phyloP scores from a whole-genome alignment of 1,139 yeast species.

The Nadsonia starkeyi-henricii region DNA sequence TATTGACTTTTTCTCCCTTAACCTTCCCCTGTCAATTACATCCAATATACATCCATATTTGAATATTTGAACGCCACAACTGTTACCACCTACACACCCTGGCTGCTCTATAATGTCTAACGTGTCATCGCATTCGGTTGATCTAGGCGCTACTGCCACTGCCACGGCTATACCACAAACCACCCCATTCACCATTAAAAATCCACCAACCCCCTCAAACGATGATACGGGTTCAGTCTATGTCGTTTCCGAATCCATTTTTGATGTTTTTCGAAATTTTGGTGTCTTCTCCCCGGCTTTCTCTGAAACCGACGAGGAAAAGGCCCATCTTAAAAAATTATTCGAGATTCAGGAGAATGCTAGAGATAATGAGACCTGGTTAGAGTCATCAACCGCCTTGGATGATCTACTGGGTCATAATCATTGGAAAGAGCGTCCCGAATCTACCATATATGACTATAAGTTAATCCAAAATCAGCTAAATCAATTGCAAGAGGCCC shows the following conservation, averaged over 20 bases:
- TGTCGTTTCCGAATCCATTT: not conserved
- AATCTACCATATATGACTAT: constrained; percentile 59
- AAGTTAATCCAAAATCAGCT: constrained; percentile 42
- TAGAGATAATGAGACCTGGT: constrained; percentile 59
- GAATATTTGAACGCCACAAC: too few relatives aligned
- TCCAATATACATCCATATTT: too few relatives aligned
- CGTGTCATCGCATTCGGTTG: too few relatives aligned
- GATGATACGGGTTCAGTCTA: too few relatives aligned
- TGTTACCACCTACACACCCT: too few relatives aligned
- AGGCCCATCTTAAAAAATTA: constrained; percentile 6
- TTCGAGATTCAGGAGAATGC: constrained; percentile 20
- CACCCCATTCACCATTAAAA: too few relatives aligned
- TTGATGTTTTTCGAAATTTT: not conserved
- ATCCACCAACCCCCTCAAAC: too few relatives aligned
- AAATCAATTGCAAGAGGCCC: constrained; percentile 45
- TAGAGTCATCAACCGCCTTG: constrained; percentile 41
- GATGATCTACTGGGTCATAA: constrained; percentile 54
- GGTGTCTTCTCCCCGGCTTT: not conserved
- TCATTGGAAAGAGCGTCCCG: constrained; percentile 44
- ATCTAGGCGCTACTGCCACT: too few relatives aligned
- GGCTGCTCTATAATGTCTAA: too few relatives aligned
- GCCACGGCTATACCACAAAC: too few relatives aligned
- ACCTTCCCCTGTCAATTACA: too few relatives aligned
- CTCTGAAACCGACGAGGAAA: not conserved
- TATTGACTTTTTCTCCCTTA: too few relatives aligned